These are phyloP conservation scores for Neonothopanus nambi DNA, from an alignment of 1,284 basidiomycete species.

Conservation along the genomic window DNA sequence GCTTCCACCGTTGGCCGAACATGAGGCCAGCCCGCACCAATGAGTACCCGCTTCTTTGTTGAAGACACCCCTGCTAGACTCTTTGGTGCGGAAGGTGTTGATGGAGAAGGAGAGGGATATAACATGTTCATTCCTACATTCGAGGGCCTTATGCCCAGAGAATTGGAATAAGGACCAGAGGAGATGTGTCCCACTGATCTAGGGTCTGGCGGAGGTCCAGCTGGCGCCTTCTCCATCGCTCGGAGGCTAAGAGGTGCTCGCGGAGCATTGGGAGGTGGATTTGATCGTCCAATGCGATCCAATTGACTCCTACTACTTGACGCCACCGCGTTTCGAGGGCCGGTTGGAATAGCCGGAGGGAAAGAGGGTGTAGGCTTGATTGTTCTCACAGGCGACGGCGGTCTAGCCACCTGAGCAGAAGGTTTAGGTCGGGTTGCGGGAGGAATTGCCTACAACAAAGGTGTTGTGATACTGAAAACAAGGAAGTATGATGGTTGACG, in stretches of 20 bases:
- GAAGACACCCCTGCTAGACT: slow-evolving; percentile 3
- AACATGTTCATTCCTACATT: neutral
- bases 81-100: slow-evolving; percentile 11
- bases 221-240: neutral
- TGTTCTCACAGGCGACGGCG: no score
- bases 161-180: slow-evolving; percentile 45
- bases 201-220: slow-evolving; percentile 36
- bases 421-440: no score
- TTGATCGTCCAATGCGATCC: slow-evolving; percentile 1
- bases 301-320: slow-evolving; percentile 15
- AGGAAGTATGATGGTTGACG: no score
- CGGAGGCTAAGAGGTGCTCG: slow-evolving; percentile 4
- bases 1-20: neutral
- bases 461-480: no score
- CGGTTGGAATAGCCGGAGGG: slow-evolving; percentile 3
- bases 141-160: slow-evolving; percentile 51
- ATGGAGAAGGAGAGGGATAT: slow-evolving; percentile 1
- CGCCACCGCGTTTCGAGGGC: slow-evolving; percentile 12
- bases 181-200: slow-evolving; percentile 38
- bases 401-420: no score
- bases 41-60: slow-evolving; percentile 30
- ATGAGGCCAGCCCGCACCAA: slow-evolving; percentile 32
- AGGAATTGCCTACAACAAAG: no score
- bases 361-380: no score
- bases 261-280: neutral